A percentile compares a stretch with the other conserved stretches of the same genome.
phyloP scores from a whole-genome alignment of 78 protist genomes.

The Creolimax fragrantissima region DNA sequence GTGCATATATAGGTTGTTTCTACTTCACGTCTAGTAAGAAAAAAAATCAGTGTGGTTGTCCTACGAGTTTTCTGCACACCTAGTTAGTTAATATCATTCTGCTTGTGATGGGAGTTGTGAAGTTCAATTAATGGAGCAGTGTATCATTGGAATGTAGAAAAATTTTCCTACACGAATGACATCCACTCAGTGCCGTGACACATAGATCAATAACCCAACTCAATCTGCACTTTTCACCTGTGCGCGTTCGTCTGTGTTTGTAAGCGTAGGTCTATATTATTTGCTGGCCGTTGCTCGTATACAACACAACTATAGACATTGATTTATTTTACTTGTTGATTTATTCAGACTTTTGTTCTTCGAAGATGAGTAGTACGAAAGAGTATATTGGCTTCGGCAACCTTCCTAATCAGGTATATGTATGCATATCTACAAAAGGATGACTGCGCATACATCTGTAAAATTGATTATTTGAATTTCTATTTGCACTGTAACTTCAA shows the following conservation, averaged over 20 bases:
- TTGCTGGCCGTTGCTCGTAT: too few species aligned
- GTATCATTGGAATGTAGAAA: not conserved
- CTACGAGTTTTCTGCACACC: too few species aligned
- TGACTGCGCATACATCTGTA: not conserved
- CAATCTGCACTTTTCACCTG: too few species aligned
- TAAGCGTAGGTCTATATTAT: too few species aligned
- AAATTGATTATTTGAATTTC: not conserved
- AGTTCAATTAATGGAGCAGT: not conserved
- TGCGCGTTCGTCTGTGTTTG: too few species aligned
- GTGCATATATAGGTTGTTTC: not conserved
- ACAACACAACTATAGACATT: too few species aligned
- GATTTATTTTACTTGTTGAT: not conserved
- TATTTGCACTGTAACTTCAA: not conserved
- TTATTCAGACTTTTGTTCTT: not conserved
- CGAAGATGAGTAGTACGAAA: not conserved
- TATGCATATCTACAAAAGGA: not conserved
- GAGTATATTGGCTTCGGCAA: too few species aligned
- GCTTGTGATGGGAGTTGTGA: too few species aligned
- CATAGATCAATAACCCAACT: not conserved
- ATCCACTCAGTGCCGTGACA: not conserved
- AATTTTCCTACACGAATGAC: not conserved
- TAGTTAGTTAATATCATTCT: too few species aligned
- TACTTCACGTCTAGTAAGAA: not conserved
- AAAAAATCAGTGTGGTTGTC: not conserved
- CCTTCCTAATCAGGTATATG: not conserved